Conservation (phyloP, 768 basidiomycete species). For the Mrakia frigida region DNA sequence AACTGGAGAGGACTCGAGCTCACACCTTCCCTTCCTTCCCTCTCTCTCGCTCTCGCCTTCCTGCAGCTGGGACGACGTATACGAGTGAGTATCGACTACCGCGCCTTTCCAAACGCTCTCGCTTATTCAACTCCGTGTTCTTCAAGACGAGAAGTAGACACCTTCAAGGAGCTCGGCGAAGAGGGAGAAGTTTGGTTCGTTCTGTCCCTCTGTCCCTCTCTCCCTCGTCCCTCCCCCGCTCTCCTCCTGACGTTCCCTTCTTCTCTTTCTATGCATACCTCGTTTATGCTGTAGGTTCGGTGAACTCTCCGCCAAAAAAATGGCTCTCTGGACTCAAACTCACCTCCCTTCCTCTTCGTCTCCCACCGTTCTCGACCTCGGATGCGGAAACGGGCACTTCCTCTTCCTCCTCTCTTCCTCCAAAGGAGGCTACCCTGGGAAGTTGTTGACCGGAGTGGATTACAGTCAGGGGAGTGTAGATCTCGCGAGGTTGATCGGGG, state of each 20-base stretch:
- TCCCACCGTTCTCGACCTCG: constrained; percentile 45
- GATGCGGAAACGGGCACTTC: constrained; percentile 45
- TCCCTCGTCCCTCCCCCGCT: not conserved
- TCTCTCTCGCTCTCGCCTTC: not conserved
- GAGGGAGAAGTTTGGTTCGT: constrained; percentile 49
- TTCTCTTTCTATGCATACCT: not conserved
- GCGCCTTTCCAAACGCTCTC: not conserved
- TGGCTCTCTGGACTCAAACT: constrained; percentile 47
- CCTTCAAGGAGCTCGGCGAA: constrained; percentile 44
- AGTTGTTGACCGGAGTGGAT: constrained; percentile 46
- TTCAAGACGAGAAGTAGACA: constrained; percentile 22
- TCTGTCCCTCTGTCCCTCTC: no score
- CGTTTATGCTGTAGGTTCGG: constrained; percentile 44
- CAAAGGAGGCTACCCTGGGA: constrained; percentile 35
- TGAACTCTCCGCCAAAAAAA: constrained; percentile 45
- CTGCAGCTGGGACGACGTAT: constrained; percentile 28
- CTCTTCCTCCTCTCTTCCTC: constrained; percentile 39
- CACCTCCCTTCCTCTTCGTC: constrained; percentile 39
- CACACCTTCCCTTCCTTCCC: not conserved
- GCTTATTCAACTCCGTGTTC: not conserved
- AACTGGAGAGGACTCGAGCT: not conserved
- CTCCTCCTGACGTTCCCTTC: not conserved
- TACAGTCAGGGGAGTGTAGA: constrained; percentile 44
- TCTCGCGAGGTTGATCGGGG: constrained; percentile 41
- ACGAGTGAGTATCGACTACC: constrained; percentile 14